Conservation (phyloP, 495 filamentous ascomycete genomes). For the Penicillium parvum region DNA sequence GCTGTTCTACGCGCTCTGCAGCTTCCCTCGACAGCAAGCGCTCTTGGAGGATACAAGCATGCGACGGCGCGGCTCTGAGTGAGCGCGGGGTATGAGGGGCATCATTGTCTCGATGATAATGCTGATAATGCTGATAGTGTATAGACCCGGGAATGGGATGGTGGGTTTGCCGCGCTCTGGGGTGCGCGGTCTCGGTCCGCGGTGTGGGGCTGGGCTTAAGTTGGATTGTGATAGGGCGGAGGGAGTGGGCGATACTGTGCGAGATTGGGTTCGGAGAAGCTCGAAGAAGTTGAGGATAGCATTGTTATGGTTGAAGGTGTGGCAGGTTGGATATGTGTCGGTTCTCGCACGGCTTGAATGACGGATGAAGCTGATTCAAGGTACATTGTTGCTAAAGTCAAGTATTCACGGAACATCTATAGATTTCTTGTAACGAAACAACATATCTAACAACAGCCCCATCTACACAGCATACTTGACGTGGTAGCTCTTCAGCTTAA, state of each 20-base stretch:
- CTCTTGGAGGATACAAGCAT: not conserved
- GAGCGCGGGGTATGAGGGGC: not conserved
- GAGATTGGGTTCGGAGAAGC: not conserved
- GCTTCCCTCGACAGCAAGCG: not conserved
- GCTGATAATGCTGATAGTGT: too few relatives aligned
- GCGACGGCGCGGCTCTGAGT: not conserved
- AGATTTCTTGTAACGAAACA: too few relatives aligned
- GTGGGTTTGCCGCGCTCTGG: slow-evolving; percentile 1
- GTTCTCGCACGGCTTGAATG: too few relatives aligned
- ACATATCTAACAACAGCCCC: too few relatives aligned
- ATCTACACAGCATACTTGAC: slow-evolving; percentile 56
- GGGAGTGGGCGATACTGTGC: not conserved
- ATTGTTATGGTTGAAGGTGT: too few relatives aligned
- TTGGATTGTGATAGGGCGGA: not conserved
- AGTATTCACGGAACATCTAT: too few relatives aligned
- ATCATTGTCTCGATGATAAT: too few relatives aligned
- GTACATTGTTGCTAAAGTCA: too few relatives aligned
- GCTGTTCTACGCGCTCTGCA: not conserved
- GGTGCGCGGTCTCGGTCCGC: slow-evolving; percentile 21
- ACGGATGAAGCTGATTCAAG: too few relatives aligned
- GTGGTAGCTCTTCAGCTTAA: slow-evolving; percentile 94
- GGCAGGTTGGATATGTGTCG: too few relatives aligned
- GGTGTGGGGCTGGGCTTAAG: slow-evolving; percentile 9
- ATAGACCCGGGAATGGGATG: too few relatives aligned
- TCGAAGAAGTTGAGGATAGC: too few relatives aligned